phyloP scores from a whole-genome alignment of 1,139 yeast species.

The Yamadazyma kanchanaburiensis region DNA sequence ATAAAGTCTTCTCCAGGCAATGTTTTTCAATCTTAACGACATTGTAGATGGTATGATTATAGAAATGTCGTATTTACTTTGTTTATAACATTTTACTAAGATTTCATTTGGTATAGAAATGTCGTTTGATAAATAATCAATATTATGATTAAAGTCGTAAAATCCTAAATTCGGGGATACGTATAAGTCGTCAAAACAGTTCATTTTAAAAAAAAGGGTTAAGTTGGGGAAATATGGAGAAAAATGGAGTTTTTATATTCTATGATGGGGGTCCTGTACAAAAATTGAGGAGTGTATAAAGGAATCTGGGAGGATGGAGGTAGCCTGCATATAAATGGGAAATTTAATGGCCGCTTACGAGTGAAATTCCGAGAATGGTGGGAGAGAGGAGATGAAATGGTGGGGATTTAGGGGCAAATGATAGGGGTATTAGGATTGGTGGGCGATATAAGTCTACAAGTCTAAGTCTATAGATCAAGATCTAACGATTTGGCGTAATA shows the following conservation, averaged over 20 bases:
- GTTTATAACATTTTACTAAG: conserved; percentile 15
- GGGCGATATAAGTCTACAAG: no score
- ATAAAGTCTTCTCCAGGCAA: conserved; percentile 42
- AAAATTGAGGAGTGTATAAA: neutral
- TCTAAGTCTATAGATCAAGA: no score
- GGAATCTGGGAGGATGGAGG: neutral
- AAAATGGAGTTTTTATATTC: neutral
- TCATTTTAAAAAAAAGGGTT: no score
- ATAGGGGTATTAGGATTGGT: neutral
- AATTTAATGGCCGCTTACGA: neutral
- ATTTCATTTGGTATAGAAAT: conserved; percentile 11
- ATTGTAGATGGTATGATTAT: conserved; percentile 24
- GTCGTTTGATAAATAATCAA: conserved; percentile 30
- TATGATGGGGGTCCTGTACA: no score
- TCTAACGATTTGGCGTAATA: no score
- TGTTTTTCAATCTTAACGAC: conserved; percentile 30
- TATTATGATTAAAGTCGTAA: conserved; percentile 25
- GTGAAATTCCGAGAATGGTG: conserved; percentile 1
- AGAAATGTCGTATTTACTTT: conserved; percentile 20
- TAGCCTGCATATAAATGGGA: neutral
- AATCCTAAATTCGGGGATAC: conserved; percentile 12
- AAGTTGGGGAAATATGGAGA: conserved; percentile 1
- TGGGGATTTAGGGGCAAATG: neutral
- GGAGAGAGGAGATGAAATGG: conserved; percentile 1
- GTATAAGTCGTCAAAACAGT: conserved; percentile 20